Base-by-base conservation (phyloP, 208 protist genomes). In the Trypanosoma platydactyli region DNA sequence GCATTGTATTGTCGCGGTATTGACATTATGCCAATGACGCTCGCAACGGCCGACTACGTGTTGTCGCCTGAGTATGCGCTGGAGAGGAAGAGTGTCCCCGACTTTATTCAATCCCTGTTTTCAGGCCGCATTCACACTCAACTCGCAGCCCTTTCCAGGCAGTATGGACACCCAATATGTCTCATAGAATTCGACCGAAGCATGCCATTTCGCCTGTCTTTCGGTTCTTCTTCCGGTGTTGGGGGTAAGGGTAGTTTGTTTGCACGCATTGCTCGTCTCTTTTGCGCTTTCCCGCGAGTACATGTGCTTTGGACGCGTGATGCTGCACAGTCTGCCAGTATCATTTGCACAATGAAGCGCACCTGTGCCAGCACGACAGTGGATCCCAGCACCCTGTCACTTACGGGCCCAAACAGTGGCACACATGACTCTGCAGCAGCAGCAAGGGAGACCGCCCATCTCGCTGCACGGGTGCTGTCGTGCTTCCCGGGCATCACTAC, bases 41-140 rank as follows among this genome's bases (percentile, higher is more conserved):
- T 95, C 15, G 66, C 70, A n/a, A 91, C 83, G 9, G 86, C 77
- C 22, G 89, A 95, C 66, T 95, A 95, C 68, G 80, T 95, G 6
- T 73, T 95, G 25, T 93, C 87, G 4, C 62, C 72, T n/a, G 53
- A 62, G 27, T 91, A 86, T 75, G 89, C 78, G 25, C 63, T 95
- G 50, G 89, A 95, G 81, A 82, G 89, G 18, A 95, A 95, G 60
- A 86, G 83, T 57, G 77, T 92, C 42, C 66, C 42, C 44, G 89
- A 95, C 70, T 93, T 84, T 73, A 54, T 80, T 50, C 79, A 85
- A 54, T 95, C 89, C 4, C 64, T 85, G 25, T 38, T 58, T 54
- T 86, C 79, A 2, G 81, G 85, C 22, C 86, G 89, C 49, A 83
- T 95, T 54, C 61, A 78, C 49, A 74, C 83, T 5, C 89, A 95